These are phyloP conservation scores for Monocercomonoides exilis DNA, from an alignment of 78 protist genomes.

Conservation along the genomic window DNA sequence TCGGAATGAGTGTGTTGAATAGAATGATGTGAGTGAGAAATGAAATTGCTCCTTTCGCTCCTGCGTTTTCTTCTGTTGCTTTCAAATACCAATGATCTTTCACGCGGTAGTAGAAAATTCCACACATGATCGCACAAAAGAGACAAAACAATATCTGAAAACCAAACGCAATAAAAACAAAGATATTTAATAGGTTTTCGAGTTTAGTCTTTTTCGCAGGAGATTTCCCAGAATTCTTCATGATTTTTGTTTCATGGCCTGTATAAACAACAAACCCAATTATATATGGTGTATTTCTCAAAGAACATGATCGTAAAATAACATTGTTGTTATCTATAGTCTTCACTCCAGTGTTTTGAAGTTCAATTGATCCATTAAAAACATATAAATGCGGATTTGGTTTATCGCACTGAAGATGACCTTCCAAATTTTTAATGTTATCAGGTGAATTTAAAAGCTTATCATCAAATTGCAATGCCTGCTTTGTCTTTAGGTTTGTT, in stretches of 20 bases:
- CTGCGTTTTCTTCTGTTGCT: too few species aligned
- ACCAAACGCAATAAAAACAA: slow-evolving; percentile 14
- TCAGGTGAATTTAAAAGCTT: background rate
- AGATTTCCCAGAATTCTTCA: slow-evolving; percentile 24
- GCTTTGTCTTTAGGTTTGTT: slow-evolving; percentile 6
- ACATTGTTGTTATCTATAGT: too few species aligned
- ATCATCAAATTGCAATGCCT: background rate
- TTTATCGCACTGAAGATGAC: too few species aligned
- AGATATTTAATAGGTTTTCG: slow-evolving; percentile 10
- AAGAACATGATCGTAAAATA: too few species aligned
- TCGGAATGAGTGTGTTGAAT: background rate
- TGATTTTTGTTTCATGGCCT: slow-evolving; percentile 69
- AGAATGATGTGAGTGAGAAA: background rate
- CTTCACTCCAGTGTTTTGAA: too few species aligned
- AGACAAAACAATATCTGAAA: background rate
- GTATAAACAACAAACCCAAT: slow-evolving; percentile 62
- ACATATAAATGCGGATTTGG: too few species aligned
- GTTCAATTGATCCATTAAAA: too few species aligned
- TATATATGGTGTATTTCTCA: too few species aligned
- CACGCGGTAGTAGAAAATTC: background rate
- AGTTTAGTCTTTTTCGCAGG: background rate
- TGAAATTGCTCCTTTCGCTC: too few species aligned
- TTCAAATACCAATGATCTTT: background rate
- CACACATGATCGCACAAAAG: background rate
- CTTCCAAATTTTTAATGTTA: background rate